Evolutionary conservation across 129 eudicot genomes (phyloP), one percentile per base, ranked within the genome.

Genomic region (Saussurea involucrata): DNA sequence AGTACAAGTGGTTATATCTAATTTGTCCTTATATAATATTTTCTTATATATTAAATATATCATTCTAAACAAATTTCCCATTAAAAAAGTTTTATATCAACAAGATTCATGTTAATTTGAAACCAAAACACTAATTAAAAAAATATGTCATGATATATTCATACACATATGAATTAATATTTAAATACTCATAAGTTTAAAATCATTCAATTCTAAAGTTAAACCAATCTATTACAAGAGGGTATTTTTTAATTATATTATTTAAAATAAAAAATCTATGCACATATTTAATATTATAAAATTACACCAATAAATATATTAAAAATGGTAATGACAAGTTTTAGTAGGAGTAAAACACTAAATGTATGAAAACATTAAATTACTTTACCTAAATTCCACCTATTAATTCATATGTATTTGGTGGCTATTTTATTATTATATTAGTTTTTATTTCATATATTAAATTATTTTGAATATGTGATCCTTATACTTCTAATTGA

Each of bases 91-190:
- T 18, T 37, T 18, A 20, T 36, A 27, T 28, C 49, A 61, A 63
- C 76, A 40, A 34, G 65, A 70, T 60, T 70, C 76, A 40, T 78
- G 82, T 18, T 24, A 61, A 58, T 20, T 28, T 70, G 71, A 40
- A 70, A 28, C 49, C 60, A 55, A 31, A 27, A 34, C 36, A 21
- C 17, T 10, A 53, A 33, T 74, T 18, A 17, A 74, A 33, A 33
- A 37, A 34, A 8, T 1, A 36, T 36, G 20, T 36, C 71, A 74
- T 65, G 29, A 44, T 44, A 76, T 10, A 21, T 64, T 28, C 44
- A 31, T 37, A 37, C n/a, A n/a, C 66, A 67, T 18, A 22, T 66
- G 46, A 64, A 42, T 21, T 21, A 76, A 18, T 28, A 42, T 63
- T 25, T 37, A 44, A 24, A 25, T 71, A 71, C 6, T 25, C 6